Evolutionary conservation across 1,139 yeast genomes (phyloP).

Genomic region (Trichomonascaceae sp.): DNA sequence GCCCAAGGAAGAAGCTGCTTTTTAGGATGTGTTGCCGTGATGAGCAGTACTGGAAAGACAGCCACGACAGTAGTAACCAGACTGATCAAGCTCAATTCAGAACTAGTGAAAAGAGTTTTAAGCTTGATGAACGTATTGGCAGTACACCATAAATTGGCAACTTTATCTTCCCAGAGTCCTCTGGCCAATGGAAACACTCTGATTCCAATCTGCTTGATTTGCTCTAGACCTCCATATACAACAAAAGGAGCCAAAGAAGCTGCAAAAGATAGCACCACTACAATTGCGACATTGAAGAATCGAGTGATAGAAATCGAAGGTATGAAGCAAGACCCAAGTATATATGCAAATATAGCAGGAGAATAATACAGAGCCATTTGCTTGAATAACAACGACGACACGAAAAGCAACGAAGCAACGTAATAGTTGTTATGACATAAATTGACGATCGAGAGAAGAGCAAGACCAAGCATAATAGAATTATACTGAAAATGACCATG

Average conservation of each 20-base stretch:
- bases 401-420: conserved; percentile 75
- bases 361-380: conserved; percentile 95
- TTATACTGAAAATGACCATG: conserved; percentile 98
- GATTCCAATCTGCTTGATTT: conserved; percentile 41
- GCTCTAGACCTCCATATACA: conserved; percentile 32
- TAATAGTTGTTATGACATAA: conserved; percentile 45
- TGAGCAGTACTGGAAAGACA: conserved; percentile 58
- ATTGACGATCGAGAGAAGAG: conserved; percentile 61
- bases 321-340: conserved; percentile 45
- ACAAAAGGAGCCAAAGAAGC: conserved; percentile 59
- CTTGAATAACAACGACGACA: conserved; percentile 73
- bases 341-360: conserved; percentile 76
- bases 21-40: conserved; percentile 47
- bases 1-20: conserved; percentile 59
- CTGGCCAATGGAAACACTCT: conserved; percentile 89
- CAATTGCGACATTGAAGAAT: conserved; percentile 53
- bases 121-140: conserved; percentile 72
- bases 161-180: conserved; percentile 97
- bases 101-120: conserved; percentile 47
- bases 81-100: conserved; percentile 58
- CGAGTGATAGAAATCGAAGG: conserved; percentile 38
- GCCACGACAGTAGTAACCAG: conserved; percentile 58
- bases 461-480: conserved; percentile 86
- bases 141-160: conserved; percentile 96
- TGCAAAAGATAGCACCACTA: conserved; percentile 54